A percentile compares a stretch with the other conserved stretches of the same genome.
phyloP scores from a whole-genome alignment of 495 filamentous ascomycete genomes.

The Diplogelasinospora grovesii region DNA sequence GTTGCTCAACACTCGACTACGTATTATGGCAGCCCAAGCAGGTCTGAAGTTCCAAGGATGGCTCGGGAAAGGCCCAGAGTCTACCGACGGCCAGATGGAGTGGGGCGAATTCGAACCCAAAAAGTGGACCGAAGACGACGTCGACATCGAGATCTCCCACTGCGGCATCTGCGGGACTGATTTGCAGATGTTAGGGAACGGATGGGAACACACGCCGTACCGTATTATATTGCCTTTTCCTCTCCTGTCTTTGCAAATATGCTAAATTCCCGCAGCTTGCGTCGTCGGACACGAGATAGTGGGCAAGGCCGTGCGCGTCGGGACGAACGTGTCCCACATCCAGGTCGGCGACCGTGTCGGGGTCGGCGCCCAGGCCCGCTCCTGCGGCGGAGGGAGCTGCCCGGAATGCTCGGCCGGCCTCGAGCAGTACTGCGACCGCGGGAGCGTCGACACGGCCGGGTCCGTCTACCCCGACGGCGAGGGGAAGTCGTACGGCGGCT shows the following conservation, averaged over 20 bases:
- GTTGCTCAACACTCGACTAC: too few species aligned
- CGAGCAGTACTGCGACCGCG: slow-evolving; percentile 49
- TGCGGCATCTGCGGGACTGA: slow-evolving; percentile 77
- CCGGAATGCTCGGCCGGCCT: slow-evolving; percentile 52
- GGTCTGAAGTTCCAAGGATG: too few species aligned
- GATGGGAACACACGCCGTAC: too few species aligned
- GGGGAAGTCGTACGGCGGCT: slow-evolving; percentile 53
- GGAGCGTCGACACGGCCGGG: slow-evolving; percentile 57
- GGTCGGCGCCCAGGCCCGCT: slow-evolving; percentile 64
- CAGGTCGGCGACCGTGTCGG: slow-evolving; percentile 73
- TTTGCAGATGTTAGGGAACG: too few species aligned
- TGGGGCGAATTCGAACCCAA: slow-evolving; percentile 64
- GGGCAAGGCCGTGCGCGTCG: slow-evolving; percentile 55
- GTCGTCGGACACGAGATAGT: too few species aligned
- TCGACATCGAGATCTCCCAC: slow-evolving; percentile 66
- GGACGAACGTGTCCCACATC: slow-evolving; percentile 46
- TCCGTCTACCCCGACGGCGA: slow-evolving; percentile 50
- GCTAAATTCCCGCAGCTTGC: too few species aligned
- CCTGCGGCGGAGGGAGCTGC: slow-evolving; percentile 51
- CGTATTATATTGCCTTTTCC: slow-evolving; percentile 49
- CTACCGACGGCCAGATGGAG: too few species aligned
- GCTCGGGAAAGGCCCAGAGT: too few species aligned
- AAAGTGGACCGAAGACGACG: slow-evolving; percentile 62
- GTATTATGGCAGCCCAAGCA: too few species aligned
- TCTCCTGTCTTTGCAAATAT: too few species aligned